These are phyloP conservation scores for Zymoseptoria pseudotritici DNA, from an alignment of 2,329 filamentous ascomycete genomes.

Conservation along the genomic window DNA sequence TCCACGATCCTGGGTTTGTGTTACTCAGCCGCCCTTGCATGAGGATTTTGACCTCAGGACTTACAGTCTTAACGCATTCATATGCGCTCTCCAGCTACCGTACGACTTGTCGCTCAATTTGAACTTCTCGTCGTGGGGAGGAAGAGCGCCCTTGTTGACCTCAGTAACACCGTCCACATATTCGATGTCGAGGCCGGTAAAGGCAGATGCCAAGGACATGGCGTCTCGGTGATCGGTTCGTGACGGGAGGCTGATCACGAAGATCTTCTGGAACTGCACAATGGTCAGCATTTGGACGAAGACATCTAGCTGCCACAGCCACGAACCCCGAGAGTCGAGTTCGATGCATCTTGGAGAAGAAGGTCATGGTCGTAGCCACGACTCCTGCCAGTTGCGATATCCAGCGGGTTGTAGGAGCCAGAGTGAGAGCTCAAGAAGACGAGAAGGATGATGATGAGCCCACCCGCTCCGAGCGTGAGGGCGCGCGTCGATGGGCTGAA, in stretches of 20 bases:
- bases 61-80: constrained; percentile 20
- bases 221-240: constrained; percentile 47
- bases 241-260: constrained; percentile 46
- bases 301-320: not conserved
- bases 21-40: constrained; percentile 20
- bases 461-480: not conserved
- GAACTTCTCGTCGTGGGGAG: constrained; percentile 20
- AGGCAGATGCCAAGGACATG: constrained; percentile 41
- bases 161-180: constrained; percentile 43
- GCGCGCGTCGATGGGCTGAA: not conserved
- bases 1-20: constrained; percentile 25
- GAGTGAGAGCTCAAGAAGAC: not conserved
- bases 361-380: not conserved
- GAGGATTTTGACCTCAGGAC: not conserved
- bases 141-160: constrained; percentile 24
- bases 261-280: constrained; percentile 43
- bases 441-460: not conserved
- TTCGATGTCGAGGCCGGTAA: constrained; percentile 39
- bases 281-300: constrained; percentile 1
- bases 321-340: constrained; percentile 13
- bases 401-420: not conserved
- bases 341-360: constrained; percentile 8
- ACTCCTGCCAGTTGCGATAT: not conserved
- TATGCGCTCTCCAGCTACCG: constrained; percentile 21
- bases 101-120: constrained; percentile 20